A percentile compares a stretch with the other conserved stretches of the same genome.
Evolutionary conservation across 2,329 filamentous ascomycete species (phyloP).

Genomic region (Cytospora mali): DNA sequence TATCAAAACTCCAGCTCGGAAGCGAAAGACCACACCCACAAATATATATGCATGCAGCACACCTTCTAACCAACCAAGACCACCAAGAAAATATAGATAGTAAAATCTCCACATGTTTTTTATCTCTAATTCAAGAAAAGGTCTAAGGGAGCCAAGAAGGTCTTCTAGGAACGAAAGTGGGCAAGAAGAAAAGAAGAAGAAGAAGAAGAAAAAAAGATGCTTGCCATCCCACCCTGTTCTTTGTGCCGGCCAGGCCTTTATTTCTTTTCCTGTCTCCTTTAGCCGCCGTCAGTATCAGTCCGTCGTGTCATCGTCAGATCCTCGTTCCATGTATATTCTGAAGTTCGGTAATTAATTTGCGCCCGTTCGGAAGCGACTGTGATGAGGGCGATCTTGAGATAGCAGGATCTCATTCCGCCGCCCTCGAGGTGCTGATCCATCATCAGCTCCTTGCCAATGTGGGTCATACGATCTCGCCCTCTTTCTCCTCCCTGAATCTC

Average conservation of each 20-base stretch:
- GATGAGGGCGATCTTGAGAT: background rate
- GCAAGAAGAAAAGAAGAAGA: too few species aligned
- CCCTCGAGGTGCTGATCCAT: background rate
- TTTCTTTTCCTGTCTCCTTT: background rate
- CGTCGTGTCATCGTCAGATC: conserved; percentile 19
- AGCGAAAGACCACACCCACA: background rate
- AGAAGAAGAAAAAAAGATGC: too few species aligned
- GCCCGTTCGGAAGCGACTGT: conserved; percentile 12
- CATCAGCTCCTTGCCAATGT: conserved; percentile 10
- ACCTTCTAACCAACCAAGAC: background rate
- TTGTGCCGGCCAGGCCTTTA: background rate
- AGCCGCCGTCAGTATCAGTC: conserved; percentile 2
- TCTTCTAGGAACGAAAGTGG: conserved; percentile 22
- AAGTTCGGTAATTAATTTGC: conserved; percentile 2
- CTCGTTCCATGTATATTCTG: conserved; percentile 8
- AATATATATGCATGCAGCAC: background rate
- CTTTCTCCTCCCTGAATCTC: conserved; percentile 61
- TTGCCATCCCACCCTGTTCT: background rate
- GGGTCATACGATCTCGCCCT: conserved; percentile 52
- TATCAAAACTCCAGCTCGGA: background rate
- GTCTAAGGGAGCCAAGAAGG: conserved; percentile 18
- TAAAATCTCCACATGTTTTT: conserved; percentile 6
- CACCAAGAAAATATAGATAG: conserved; percentile 1
- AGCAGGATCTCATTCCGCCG: background rate
- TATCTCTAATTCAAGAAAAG: conserved; percentile 12